Base-by-base conservation (phyloP, 148 eudicot species). In the Heliamphora exappendiculata region DNA sequence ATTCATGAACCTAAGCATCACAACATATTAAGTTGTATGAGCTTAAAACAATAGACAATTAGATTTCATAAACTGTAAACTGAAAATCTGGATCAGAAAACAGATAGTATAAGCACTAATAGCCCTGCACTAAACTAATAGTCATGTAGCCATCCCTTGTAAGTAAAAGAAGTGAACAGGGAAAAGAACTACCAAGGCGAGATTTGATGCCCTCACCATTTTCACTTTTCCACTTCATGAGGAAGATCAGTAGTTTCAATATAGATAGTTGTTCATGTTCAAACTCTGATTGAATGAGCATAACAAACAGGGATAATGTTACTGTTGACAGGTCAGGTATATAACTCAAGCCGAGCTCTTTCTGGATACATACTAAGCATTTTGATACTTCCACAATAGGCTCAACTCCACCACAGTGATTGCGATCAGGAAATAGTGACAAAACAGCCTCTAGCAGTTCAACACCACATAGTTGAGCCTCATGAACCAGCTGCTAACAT, bases 211-310 rank as follows among this genome's bases (percentile, higher is more conserved):
- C 42, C 77, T 69, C 88, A 95, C 99, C 99, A 80, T 83, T 83
- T 84, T 87, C 82, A 75, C 62, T 80, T 84, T 85, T 86, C 99
- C 99, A 96, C 39, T 79, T 81, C 68, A 93, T 70, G 62, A 93
- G 81, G 68, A 84, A 84, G 51, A 76, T 54, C 54, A 93, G 84
- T 78, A 96, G 78, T 50, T 85, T 87, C 70, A 93, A 75, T 60
- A 89, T 63, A 65, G 81, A 86, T 53, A 85, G 81, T 75, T 88
- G 90, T 80, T 93, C 93, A 79, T 93, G 97, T 76, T 93, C 99
- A 76, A 88, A 78, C 80, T 96, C 93, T 37, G 89, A 78, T 72
- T 79, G 89, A 68, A 77, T 72, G 34, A 93, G 90, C 45, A 74
- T 78, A 50, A 84, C 54, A 75, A 91, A 85, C 81, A 96, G 82